phyloP scores from a whole-genome alignment of 73 alveolate species.

The Uronychia binucleata region DNA sequence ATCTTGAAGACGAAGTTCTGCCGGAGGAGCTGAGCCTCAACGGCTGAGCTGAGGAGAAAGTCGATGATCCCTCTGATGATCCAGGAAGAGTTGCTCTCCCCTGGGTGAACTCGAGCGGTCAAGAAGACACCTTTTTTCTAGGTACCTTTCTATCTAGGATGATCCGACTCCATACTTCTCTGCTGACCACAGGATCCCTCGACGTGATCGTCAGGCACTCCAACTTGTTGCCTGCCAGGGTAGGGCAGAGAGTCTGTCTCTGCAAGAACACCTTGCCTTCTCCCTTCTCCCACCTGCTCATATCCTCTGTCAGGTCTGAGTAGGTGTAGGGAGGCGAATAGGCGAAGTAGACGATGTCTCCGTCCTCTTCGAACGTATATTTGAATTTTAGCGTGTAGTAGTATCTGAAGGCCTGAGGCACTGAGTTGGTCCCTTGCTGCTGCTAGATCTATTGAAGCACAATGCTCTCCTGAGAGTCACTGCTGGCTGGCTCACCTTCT shows the following conservation, averaged over 20 bases:
- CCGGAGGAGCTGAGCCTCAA: conserved; percentile 79
- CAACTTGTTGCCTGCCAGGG: not conserved
- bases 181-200: not conserved
- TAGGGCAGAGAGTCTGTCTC: not conserved
- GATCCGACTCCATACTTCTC: not conserved
- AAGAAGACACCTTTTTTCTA: conserved; percentile 23
- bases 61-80: conserved; percentile 86
- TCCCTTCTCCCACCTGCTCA: not conserved
- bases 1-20: conserved; percentile 83
- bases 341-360: conserved; percentile 86
- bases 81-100: conserved; percentile 89
- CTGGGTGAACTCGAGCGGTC: conserved; percentile 91
- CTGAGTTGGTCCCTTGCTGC: not conserved
- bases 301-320: not conserved
- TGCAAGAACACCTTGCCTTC: not conserved
- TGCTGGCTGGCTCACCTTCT: not conserved
- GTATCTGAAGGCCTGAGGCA: conserved; percentile 40
- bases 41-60: conserved; percentile 71
- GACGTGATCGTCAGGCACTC: not conserved
- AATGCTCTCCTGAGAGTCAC: not conserved
- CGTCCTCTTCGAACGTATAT: conserved; percentile 60
- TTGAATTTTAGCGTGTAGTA: conserved; percentile 74
- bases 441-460: not conserved
- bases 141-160: not conserved
- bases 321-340: conserved; percentile 86